Conservation (phyloP, 495 filamentous ascomycete genomes). For the Penicillium paxilli region DNA sequence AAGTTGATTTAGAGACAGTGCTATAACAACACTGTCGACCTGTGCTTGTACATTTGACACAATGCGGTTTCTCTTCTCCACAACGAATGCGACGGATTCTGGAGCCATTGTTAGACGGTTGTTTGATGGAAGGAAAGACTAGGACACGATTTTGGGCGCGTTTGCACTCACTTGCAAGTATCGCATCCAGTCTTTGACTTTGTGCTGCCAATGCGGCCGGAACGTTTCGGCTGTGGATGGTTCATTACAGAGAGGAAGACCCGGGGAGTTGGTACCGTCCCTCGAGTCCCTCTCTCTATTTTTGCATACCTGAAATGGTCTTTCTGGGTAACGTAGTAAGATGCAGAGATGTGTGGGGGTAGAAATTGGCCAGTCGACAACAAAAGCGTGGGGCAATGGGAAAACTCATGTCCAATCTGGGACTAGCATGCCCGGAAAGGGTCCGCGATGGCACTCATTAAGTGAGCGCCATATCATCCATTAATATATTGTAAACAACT, state of each 20-base stretch:
- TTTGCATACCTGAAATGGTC: too few relatives aligned
- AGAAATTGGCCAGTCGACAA: too few relatives aligned
- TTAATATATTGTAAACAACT: too few relatives aligned
- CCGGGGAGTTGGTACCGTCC: neutral
- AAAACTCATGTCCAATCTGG: too few relatives aligned
- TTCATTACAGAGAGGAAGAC: neutral
- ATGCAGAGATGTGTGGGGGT: too few relatives aligned
- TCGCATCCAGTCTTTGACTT: conserved; percentile 23
- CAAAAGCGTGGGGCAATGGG: too few relatives aligned
- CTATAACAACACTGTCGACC: conserved; percentile 15
- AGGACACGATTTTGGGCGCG: neutral
- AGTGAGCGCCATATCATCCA: too few relatives aligned
- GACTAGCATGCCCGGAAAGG: too few relatives aligned
- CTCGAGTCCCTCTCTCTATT: neutral
- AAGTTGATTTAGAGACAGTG: neutral
- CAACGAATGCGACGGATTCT: conserved; percentile 17
- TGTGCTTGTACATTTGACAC: conserved; percentile 16
- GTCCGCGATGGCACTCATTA: too few relatives aligned
- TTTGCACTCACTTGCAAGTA: conserved; percentile 22
- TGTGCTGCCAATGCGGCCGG: conserved; percentile 16
- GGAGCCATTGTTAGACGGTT: neutral
- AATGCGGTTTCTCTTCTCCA: conserved; percentile 20
- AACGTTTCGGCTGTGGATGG: conserved; percentile 3
- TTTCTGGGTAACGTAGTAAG: neutral
- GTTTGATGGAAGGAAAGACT: neutral